Conservation (phyloP, 2,329 filamentous ascomycete species). For the Pyrenophora seminiperda region DNA sequence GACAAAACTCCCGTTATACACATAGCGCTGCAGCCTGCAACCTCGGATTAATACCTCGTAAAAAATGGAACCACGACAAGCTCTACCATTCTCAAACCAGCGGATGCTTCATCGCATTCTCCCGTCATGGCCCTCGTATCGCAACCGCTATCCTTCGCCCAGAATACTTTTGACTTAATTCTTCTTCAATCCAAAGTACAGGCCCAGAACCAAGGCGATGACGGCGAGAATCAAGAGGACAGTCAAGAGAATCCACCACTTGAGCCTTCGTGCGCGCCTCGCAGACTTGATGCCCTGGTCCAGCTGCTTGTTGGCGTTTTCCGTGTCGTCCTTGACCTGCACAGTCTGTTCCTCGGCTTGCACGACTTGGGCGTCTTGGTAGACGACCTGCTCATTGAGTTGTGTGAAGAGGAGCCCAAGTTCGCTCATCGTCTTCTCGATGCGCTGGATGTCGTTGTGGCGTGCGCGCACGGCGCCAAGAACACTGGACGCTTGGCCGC, state of each 20-base stretch:
- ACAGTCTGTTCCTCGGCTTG: constrained; percentile 69
- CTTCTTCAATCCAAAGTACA: constrained; percentile 53
- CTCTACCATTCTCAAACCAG: not conserved
- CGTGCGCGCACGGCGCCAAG: constrained; percentile 80
- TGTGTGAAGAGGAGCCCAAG: constrained; percentile 73
- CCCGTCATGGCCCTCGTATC: constrained; percentile 1
- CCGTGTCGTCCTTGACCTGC: constrained; percentile 68
- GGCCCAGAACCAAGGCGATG: constrained; percentile 55
- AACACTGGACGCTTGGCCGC: constrained; percentile 72
- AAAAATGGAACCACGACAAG: not conserved
- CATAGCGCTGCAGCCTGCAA: constrained; percentile 1
- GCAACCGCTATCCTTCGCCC: constrained; percentile 1
- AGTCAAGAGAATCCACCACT: constrained; percentile 78
- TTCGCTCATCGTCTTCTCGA: constrained; percentile 75
- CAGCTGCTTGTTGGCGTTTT: constrained; percentile 72
- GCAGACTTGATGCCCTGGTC: constrained; percentile 70
- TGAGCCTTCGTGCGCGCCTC: constrained; percentile 71
- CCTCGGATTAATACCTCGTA: constrained; percentile 7
- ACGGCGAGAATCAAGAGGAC: constrained; percentile 55
- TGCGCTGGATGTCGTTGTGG: constrained; percentile 81
- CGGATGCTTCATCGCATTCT: not conserved
- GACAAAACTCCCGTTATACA: not conserved
- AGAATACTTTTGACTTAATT: constrained; percentile 3
- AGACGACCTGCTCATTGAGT: constrained; percentile 73
- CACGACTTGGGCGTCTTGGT: constrained; percentile 69